Evolutionary conservation across 129 eudicot species (phyloP).

Genomic region (Escallonia rubra): DNA sequence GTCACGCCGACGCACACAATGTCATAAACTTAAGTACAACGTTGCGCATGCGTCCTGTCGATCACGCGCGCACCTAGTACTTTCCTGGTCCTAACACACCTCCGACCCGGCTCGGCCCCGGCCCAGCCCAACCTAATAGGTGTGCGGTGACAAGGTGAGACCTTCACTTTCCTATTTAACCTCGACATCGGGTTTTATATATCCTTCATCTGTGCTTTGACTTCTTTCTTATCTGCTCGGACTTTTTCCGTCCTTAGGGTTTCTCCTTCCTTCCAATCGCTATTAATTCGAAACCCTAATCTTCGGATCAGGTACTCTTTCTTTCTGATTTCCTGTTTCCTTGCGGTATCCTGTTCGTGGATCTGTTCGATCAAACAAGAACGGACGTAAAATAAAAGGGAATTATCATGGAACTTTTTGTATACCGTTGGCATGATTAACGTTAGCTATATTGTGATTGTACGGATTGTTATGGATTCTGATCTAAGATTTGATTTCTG

Average conservation of each 20-base stretch:
- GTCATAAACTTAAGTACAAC: no score
- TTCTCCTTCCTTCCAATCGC: constrained; percentile 1
- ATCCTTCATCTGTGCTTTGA: not conserved
- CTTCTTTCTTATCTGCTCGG: constrained; percentile 17
- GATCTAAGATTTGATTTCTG: not conserved
- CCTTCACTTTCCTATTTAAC: no score
- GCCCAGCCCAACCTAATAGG: no score
- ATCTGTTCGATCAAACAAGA: not conserved
- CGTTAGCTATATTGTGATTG: not conserved
- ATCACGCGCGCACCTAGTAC: no score
- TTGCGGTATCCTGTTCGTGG: not conserved
- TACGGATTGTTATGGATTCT: not conserved
- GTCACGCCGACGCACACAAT: no score
- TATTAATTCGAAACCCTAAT: constrained; percentile 37
- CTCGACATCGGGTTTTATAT: no score
- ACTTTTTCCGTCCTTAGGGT: constrained; percentile 38
- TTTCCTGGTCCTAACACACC: no score
- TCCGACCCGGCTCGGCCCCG: no score
- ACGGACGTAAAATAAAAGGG: no score
- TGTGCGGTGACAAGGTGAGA: no score
- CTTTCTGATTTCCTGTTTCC: not conserved
- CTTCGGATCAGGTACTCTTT: constrained; percentile 40
- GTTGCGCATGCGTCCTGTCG: no score
- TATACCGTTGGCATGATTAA: not conserved
- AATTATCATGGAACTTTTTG: not conserved